A percentile compares a stretch with the other conserved stretches of the same genome.
These are phyloP conservation scores for Penstemon barbatus DNA, from an alignment of 257 asterid genomes.

Conservation along the genomic window DNA sequence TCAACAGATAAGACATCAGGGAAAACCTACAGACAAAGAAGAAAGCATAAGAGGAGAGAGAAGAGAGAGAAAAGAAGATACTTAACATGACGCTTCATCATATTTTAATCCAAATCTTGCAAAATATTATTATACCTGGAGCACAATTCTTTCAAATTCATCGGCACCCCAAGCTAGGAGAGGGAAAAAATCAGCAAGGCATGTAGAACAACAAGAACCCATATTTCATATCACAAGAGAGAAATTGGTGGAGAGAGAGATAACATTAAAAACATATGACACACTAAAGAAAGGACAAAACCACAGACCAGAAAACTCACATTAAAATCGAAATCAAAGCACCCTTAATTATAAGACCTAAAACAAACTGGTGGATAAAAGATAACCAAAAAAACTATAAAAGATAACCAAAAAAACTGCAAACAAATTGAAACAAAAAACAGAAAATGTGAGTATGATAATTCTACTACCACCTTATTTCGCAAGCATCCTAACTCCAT, in stretches of 20 bases:
- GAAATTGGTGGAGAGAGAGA: not conserved
- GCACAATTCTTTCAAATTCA: constrained; percentile 69
- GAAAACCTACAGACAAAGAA: constrained; percentile 53
- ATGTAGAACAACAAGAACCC: constrained; percentile 23
- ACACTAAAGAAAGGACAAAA: not conserved
- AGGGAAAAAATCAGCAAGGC: constrained; percentile 30
- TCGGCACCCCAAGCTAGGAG: constrained; percentile 73
- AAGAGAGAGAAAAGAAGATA: not conserved
- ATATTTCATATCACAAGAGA: constrained; percentile 7
- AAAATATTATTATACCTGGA: constrained; percentile 51
- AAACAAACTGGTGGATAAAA: not conserved
- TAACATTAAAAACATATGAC: not conserved
- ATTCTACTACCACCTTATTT: constrained; percentile 7
- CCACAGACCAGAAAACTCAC: constrained; percentile 1
- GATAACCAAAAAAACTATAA: not conserved
- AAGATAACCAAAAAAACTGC: not conserved
- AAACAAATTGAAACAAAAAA: not conserved
- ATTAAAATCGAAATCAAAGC: not conserved
- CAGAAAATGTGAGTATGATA: not conserved
- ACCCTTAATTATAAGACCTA: not conserved
- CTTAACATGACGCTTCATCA: constrained; percentile 15
- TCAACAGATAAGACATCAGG: constrained; percentile 76
- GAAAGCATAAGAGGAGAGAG: constrained; percentile 20
- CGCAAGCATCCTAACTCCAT: not conserved
- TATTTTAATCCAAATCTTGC: constrained; percentile 3